phyloP scores from a whole-genome alignment of 768 basidiomycete species.

The Hydnomerulius pinastri region DNA sequence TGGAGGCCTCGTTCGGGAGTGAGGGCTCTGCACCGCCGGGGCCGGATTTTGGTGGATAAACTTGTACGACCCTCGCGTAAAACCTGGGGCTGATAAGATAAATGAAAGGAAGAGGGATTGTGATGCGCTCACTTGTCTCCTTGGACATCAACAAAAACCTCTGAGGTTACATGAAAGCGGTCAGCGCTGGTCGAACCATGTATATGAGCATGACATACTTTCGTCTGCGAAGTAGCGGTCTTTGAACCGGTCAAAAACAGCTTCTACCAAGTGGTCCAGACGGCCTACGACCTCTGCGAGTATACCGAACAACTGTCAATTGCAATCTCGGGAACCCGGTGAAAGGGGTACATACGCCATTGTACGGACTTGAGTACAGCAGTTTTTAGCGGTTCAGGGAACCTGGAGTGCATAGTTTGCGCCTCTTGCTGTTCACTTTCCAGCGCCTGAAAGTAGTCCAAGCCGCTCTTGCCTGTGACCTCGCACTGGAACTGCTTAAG shows the following conservation, averaged over 20 bases:
- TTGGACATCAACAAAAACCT: slow-evolving; percentile 82
- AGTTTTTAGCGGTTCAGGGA: slow-evolving; percentile 90
- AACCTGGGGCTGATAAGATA: slow-evolving; percentile 53
- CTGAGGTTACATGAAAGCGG: slow-evolving; percentile 40
- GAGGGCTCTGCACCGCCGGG: slow-evolving; percentile 40
- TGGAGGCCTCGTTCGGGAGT: slow-evolving; percentile 25
- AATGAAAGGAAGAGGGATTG: not conserved
- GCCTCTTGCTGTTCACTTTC: slow-evolving; percentile 91
- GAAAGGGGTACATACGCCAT: slow-evolving; percentile 77
- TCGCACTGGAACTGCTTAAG: slow-evolving; percentile 97
- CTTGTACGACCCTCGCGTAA: slow-evolving; percentile 77
- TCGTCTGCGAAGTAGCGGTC: slow-evolving; percentile 93
- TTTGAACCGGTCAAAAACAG: slow-evolving; percentile 94
- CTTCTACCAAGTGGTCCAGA: slow-evolving; percentile 92
- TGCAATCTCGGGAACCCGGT: slow-evolving; percentile 12
- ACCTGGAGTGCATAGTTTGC: slow-evolving; percentile 83
- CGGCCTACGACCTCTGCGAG: slow-evolving; percentile 91
- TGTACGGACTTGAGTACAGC: slow-evolving; percentile 91
- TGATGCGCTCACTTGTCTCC: slow-evolving; percentile 75
- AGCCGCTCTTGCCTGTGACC: slow-evolving; percentile 90
- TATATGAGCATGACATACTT: slow-evolving; percentile 55
- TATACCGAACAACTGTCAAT: slow-evolving; percentile 15
- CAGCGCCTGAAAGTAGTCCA: slow-evolving; percentile 93
- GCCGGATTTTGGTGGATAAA: slow-evolving; percentile 66
- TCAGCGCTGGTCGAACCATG: slow-evolving; percentile 14